These are phyloP conservation scores for Nannizziopsis barbatae DNA, from an alignment of 2,329 filamentous ascomycete genomes.

Conservation along the genomic window DNA sequence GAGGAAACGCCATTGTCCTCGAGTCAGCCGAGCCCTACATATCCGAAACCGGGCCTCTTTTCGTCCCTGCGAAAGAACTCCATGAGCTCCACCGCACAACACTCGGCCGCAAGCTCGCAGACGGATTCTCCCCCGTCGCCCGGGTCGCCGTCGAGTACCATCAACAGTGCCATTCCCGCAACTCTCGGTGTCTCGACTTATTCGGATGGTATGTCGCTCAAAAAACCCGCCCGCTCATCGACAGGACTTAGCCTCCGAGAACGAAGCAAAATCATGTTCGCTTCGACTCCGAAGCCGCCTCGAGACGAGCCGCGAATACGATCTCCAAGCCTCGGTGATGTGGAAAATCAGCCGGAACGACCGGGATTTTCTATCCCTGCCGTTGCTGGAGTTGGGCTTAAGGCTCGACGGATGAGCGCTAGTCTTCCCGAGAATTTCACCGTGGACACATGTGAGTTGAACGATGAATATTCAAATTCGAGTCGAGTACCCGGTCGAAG, in stretches of 20 bases:
- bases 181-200: conserved; percentile 10
- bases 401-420: conserved; percentile 65
- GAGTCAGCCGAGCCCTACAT: conserved; percentile 1
- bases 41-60: conserved; percentile 8
- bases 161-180: conserved; percentile 17
- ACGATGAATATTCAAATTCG: conserved; percentile 58
- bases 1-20: background rate
- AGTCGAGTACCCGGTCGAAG: conserved; percentile 60
- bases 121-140: conserved; percentile 30
- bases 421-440: conserved; percentile 63
- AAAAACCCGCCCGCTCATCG: conserved; percentile 16
- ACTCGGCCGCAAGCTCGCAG: conserved; percentile 28
- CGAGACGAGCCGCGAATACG: conserved; percentile 18
- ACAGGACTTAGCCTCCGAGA: conserved; percentile 20
- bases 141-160: conserved; percentile 26
- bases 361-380: conserved; percentile 44
- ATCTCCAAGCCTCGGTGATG: conserved; percentile 21
- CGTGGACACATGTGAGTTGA: conserved; percentile 58
- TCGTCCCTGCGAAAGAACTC: conserved; percentile 20
- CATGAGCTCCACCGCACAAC: conserved; percentile 28
- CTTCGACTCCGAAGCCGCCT: conserved; percentile 16
- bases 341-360: conserved; percentile 16
- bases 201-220: conserved; percentile 10
- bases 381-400: conserved; percentile 60
- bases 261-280: conserved; percentile 20